phyloP scores from a whole-genome alignment of 805 yeast species.

The Priceomyces medius region DNA sequence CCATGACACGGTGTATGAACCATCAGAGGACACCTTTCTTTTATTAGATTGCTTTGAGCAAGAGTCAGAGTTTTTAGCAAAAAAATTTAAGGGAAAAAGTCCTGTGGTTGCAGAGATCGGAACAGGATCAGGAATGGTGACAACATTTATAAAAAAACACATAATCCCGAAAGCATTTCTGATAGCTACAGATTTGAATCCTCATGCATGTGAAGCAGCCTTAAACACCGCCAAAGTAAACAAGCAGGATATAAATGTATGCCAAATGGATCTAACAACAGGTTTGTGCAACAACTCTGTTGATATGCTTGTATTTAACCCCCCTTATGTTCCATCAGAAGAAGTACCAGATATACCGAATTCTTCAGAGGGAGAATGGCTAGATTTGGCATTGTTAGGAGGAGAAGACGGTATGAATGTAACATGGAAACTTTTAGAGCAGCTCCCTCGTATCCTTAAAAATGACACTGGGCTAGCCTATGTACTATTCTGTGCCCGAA shows the following conservation, averaged over 20 bases:
- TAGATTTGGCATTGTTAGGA: conserved; percentile 87
- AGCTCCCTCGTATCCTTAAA: conserved; percentile 53
- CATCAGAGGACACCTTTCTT: conserved; percentile 89
- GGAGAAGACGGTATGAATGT: conserved; percentile 89
- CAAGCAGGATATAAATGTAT: conserved; percentile 21
- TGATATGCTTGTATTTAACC: conserved; percentile 84
- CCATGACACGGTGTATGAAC: conserved; percentile 82
- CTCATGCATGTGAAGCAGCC: conserved; percentile 62
- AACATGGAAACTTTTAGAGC: conserved; percentile 61
- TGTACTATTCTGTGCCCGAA: conserved; percentile 87
- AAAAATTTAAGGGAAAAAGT: conserved; percentile 12
- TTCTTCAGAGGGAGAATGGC: conserved; percentile 57
- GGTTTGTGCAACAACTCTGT: conserved; percentile 47
- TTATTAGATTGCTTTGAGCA: conserved; percentile 77
- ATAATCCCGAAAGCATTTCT: conserved; percentile 53
- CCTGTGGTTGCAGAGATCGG: conserved; percentile 83
- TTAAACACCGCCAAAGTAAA: conserved; percentile 22
- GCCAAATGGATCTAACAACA: conserved; percentile 59
- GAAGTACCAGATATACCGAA: conserved; percentile 61
- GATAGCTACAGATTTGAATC: conserved; percentile 78
- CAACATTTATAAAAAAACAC: conserved; percentile 67
- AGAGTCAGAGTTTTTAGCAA: conserved; percentile 40
- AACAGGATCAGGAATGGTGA: conserved; percentile 86
- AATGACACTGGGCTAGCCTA: conserved; percentile 68
- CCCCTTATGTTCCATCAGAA: conserved; percentile 95